Conservation (phyloP, 345 rosid species). For the Populus pruinosa region DNA sequence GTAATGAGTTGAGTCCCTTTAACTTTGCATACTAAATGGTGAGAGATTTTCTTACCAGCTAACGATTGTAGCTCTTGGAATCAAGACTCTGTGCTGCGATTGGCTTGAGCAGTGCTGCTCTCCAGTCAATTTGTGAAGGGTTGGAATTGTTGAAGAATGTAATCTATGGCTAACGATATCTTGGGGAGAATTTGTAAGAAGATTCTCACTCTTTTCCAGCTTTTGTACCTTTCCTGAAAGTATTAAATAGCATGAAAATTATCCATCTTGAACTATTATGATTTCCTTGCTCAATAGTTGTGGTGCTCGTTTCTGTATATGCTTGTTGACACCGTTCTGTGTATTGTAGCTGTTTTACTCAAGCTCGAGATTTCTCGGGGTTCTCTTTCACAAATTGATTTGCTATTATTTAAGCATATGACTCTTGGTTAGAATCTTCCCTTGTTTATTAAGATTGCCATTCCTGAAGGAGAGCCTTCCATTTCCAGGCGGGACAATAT, state of each 20-base stretch:
- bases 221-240: constrained; percentile 8
- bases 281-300: background rate
- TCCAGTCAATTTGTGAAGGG: constrained; percentile 12
- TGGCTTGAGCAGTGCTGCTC: constrained; percentile 10
- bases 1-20: constrained; percentile 5
- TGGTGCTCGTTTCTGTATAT: background rate
- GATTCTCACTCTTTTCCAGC: background rate
- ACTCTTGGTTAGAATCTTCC: background rate
- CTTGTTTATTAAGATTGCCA: background rate
- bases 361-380: background rate
- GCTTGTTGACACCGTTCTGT: background rate
- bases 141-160: constrained; percentile 1
- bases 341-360: background rate
- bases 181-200: constrained; percentile 21
- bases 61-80: constrained; percentile 4
- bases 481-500: background rate
- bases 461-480: background rate
- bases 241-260: constrained; percentile 10
- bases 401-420: background rate
- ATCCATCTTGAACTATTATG: background rate
- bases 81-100: background rate
- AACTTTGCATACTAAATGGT: constrained; percentile 1
- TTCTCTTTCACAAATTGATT: background rate
- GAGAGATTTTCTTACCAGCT: background rate
- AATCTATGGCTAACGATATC: constrained; percentile 7